Evolutionary conservation across 176 grass and related monocot species (phyloP), one percentile per base, ranked within the genome.

Genomic region (Pontederia paniculata): DNA sequence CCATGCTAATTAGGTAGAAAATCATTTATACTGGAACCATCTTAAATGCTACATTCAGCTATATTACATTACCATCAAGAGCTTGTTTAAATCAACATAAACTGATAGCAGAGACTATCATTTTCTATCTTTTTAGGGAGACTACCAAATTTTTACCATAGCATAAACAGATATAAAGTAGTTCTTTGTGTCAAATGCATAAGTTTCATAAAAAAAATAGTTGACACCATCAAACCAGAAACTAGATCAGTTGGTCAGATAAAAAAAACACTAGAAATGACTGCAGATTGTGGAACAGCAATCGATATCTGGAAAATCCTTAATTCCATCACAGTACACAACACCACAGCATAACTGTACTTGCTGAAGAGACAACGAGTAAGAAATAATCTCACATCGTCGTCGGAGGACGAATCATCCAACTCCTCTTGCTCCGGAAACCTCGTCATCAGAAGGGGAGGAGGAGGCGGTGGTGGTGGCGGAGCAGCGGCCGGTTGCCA

Each of bases 381-480:
- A 76, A 77, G 84, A n/a, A 37, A 37, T 37, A 5, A 77, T 67
- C 81, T 95, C 42, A 95, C 89, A 78, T 95, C 89, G 64, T 95
- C 89, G 60, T 88, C 84, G 4, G 77, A 81, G 37, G 89, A 95
- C 42, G 84, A 88, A 71, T 88, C 84, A 2, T 78, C 75, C 19
- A 98, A 78, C 69, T 88, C 87, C 60, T 88, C 81, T 57, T 85
- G 78, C 61, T 95, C 84, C 69, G 88, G 77, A 60, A 83, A 89
- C 41, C 70, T 55, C 59, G 15, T 22, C 70, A 45, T 25, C 13
- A 25, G 55, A 57, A 5, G 55, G 13, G 23, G 59, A 23, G 70
- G 62, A 8, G 72, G 50, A 48, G 56, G 71, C 17, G 56, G 66
- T 8, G 53, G 52, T 20, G 67, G 73, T 53, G n/a, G 50, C 66